Evolutionary conservation across 768 basidiomycete genomes (phyloP), one percentile per base, ranked within the genome.

Genomic region (Gymnopilus dilepis): DNA sequence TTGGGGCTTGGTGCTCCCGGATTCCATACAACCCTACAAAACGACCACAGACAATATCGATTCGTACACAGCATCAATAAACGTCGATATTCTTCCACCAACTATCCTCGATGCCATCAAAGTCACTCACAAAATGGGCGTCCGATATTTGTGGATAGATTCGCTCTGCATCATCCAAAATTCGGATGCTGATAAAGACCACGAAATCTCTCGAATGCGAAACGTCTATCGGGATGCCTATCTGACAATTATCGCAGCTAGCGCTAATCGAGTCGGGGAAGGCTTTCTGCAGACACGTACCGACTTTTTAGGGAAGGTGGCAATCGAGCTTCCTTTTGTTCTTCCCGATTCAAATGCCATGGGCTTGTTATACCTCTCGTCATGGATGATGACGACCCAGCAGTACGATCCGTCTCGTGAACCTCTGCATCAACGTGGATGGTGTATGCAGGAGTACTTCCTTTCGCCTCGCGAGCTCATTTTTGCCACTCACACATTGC

Each of bases 381-480:
- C 34, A 37, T 37, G 34, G 34, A 4, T 37, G 34, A 37, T 37
- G 34, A 37, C 34, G 9, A 37, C 34, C 11, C 34, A 9, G 21
- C 24, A 59, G n/a, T 62, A 62, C 55, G 26, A 37, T 12, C 59
- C 59, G 15, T 42, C 21, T 34, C 37, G 3, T 2, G 62, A 63
- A 30, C 62, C 58, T 7, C 28, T 63, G 12, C 17, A 59, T 31
- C 19, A n/a, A 1, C 63, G 63, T 2, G 63, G 37, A 6, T 64
- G 63, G 63, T 60, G 58, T 28, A 40, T 64, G 54, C 63, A 64
- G 26, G 63, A 64, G 52, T 52, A 52, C 24, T 38, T 55, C 13
- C 26, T 64, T 2, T 56, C 63, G 11, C 47, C 58, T 24, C 58
- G 63, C 19, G 54, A 45, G 21, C 48, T 64, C 7, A 34, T 63